A percentile compares a stretch with the other conserved stretches of the same genome.
Evolutionary conservation across 2,329 filamentous ascomycete species (phyloP).

Genomic region (Arthrobotrys megalospora): DNA sequence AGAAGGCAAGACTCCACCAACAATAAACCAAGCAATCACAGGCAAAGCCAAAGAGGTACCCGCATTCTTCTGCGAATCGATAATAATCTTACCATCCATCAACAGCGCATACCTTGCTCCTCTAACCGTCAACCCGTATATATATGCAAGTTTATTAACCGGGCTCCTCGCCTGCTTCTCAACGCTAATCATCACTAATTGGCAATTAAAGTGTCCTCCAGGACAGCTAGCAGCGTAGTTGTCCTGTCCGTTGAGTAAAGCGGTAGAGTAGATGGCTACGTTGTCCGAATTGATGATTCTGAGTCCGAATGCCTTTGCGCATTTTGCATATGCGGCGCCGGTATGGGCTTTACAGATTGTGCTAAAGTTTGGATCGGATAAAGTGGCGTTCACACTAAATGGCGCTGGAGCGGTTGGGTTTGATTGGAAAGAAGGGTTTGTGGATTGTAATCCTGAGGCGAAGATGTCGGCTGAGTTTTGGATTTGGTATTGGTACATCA

Average conservation of each 20-base stretch:
- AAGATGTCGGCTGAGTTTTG: conserved; percentile 29
- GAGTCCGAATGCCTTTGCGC: conserved; percentile 38
- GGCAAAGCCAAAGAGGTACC: conserved; percentile 32
- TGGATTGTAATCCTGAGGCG: conserved; percentile 23
- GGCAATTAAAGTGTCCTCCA: conserved; percentile 34
- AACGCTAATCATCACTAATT: conserved; percentile 29
- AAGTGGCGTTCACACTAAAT: conserved; percentile 8
- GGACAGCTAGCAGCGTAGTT: conserved; percentile 26
- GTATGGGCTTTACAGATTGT: conserved; percentile 18
- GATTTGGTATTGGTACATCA: conserved; percentile 41
- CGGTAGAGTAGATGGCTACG: conserved; percentile 18
- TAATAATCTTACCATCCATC: conserved; percentile 32
- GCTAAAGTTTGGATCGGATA: conserved; percentile 30
- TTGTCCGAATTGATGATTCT: conserved; percentile 42
- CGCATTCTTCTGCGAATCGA: conserved; percentile 43
- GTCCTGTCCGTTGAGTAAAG: conserved; percentile 21
- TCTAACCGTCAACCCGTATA: conserved; percentile 30
- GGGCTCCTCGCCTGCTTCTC: conserved; percentile 27
- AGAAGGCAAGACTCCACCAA: conserved; percentile 15
- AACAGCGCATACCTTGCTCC: conserved; percentile 29
- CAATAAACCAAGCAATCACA: conserved; percentile 32
- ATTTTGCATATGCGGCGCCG: conserved; percentile 25
- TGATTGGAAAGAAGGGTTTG: conserved; percentile 34
- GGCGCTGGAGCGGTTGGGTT: conserved; percentile 30
- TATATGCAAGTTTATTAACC: conserved; percentile 26